Conservation (phyloP, 2,329 filamentous ascomycete genomes). For the Elsinoe arachidis region DNA sequence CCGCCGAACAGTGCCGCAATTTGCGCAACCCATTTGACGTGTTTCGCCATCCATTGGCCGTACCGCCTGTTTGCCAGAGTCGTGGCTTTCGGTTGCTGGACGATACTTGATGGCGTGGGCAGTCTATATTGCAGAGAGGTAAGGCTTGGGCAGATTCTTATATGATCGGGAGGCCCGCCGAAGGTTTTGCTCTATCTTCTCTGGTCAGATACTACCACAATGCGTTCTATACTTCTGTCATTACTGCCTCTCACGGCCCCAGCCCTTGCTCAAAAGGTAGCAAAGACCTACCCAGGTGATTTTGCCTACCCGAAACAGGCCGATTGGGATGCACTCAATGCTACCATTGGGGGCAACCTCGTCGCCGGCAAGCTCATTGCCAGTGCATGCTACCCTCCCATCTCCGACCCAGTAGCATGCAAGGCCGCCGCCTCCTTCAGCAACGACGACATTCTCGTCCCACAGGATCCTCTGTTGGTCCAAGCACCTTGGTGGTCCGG, state of each 20-base stretch:
- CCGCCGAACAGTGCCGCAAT: slow-evolving; percentile 7
- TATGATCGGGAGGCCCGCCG: background rate
- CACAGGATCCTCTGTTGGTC: slow-evolving; percentile 6
- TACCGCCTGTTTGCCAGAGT: background rate
- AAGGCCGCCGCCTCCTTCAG: slow-evolving; percentile 10
- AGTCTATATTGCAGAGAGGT: background rate
- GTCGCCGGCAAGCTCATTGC: slow-evolving; percentile 13
- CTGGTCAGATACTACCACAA: background rate
- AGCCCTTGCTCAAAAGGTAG: slow-evolving; percentile 7
- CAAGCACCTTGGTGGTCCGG: slow-evolving; percentile 5
- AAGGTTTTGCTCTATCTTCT: background rate
- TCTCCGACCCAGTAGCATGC: slow-evolving; percentile 14
- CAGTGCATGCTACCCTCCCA: slow-evolving; percentile 15
- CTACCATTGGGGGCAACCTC: slow-evolving; percentile 13
- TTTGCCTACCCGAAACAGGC: background rate
- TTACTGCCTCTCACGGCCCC: slow-evolving; percentile 1
- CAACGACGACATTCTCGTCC: slow-evolving; percentile 11
- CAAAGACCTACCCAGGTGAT: slow-evolving; percentile 9
- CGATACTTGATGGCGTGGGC: background rate
- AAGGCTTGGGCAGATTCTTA: background rate
- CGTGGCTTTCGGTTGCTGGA: background rate
- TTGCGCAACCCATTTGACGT: background rate
- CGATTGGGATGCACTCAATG: slow-evolving; percentile 13
- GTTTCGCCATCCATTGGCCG: slow-evolving; percentile 2
- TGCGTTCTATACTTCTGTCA: slow-evolving; percentile 8